Conservation (phyloP, 2,329 filamentous ascomycete species). For the Penicillium sp. region DNA sequence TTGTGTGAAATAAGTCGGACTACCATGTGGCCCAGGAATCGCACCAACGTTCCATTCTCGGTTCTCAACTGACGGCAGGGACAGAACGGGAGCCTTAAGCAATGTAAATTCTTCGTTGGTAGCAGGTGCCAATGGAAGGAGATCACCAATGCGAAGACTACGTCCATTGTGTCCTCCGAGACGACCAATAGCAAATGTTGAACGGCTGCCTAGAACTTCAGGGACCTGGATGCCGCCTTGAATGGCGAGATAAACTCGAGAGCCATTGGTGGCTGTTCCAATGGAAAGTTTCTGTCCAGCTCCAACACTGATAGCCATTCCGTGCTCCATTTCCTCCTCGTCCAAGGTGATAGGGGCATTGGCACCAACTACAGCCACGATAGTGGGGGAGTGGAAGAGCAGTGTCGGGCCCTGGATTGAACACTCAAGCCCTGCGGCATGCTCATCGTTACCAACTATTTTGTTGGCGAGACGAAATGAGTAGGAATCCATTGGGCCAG, state of each 20-base stretch:
- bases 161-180: not conserved
- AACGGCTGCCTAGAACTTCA: not conserved
- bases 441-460: not conserved
- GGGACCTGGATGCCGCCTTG: not conserved
- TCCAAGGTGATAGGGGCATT: not conserved
- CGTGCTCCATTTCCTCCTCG: not conserved
- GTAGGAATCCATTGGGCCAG: not conserved
- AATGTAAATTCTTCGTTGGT: not conserved
- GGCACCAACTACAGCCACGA: not conserved
- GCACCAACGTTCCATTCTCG: not conserved
- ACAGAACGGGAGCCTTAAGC: not conserved
- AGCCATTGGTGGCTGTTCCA: not conserved
- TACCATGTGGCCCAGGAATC: not conserved
- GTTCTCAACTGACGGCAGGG: not conserved
- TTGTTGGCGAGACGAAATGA: not conserved
- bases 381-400: not conserved
- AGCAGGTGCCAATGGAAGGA: not conserved
- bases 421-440: not conserved
- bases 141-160: not conserved
- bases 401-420: not conserved
- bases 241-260: not conserved
- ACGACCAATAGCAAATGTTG: not conserved
- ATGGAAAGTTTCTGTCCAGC: not conserved
- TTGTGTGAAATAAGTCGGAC: not conserved
- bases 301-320: not conserved